These are phyloP conservation scores for Cercospora sp. DNA, from an alignment of 2,329 filamentous ascomycete genomes.

Conservation along the genomic window DNA sequence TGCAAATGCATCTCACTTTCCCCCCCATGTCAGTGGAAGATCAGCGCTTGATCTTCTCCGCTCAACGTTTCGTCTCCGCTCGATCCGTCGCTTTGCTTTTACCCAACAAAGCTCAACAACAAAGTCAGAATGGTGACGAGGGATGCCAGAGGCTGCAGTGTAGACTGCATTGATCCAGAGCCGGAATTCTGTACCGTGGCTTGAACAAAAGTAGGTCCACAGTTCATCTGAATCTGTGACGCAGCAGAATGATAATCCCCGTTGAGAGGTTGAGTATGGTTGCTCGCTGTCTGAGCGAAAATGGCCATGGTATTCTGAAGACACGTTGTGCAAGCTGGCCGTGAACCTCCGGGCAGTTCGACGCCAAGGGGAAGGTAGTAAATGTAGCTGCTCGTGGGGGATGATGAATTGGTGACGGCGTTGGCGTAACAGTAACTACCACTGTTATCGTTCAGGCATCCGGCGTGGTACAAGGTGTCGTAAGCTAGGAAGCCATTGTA, in stretches of 20 bases:
- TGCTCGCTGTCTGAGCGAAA: constrained; percentile 68
- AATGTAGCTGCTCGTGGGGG: constrained; percentile 71
- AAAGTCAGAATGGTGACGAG: constrained; percentile 10
- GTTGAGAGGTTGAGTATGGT: constrained; percentile 66
- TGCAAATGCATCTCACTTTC: not conserved
- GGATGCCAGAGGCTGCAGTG: not conserved
- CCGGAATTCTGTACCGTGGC: constrained; percentile 15
- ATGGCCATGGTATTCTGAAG: constrained; percentile 78
- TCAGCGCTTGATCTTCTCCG: constrained; percentile 32
- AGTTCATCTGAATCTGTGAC: constrained; percentile 66
- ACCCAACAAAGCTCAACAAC: constrained; percentile 13
- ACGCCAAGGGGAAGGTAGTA: constrained; percentile 85
- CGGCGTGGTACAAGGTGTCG: constrained; percentile 72
- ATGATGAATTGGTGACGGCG: constrained; percentile 73
- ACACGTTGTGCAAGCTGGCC: constrained; percentile 75
- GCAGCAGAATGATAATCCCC: constrained; percentile 71
- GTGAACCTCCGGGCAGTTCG: constrained; percentile 63
- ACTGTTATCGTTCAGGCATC: constrained; percentile 66
- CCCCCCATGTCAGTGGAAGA: constrained; percentile 13
- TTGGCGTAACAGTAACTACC: constrained; percentile 74
- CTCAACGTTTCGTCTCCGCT: not conserved
- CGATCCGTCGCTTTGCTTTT: not conserved
- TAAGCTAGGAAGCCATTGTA: constrained; percentile 77
- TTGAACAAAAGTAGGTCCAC: constrained; percentile 55
- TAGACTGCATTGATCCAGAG: not conserved